A percentile compares a stretch with the other conserved stretches of the same genome.
phyloP scores from a whole-genome alignment of 2,329 filamentous ascomycete genomes.

The Apiospora marii region DNA sequence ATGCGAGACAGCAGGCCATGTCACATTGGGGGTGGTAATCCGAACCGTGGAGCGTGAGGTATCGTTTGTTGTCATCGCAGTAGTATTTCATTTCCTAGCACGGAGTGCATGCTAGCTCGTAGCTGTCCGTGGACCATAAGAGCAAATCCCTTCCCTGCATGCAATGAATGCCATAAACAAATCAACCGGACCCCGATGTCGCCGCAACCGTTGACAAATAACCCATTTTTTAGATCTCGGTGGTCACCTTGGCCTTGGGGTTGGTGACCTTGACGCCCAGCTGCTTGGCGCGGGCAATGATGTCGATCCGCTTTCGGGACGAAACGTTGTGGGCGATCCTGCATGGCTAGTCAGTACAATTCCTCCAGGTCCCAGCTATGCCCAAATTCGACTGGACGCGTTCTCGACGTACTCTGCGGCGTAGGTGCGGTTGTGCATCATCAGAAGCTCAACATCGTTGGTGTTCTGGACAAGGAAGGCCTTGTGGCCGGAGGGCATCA shows the following conservation, averaged over 20 bases:
- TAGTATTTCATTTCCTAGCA: conserved; percentile 25
- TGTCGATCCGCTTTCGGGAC: conserved; percentile 98
- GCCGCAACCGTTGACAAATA: conserved; percentile 14
- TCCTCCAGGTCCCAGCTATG: background rate
- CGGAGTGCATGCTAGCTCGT: conserved; percentile 21
- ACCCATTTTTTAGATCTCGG: conserved; percentile 72
- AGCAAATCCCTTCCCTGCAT: conserved; percentile 13
- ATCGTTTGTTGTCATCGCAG: conserved; percentile 22
- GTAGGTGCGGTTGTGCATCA: conserved; percentile 99
- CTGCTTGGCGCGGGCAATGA: conserved; percentile 96
- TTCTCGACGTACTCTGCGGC: conserved; percentile 86
- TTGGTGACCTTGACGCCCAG: conserved; percentile 99
- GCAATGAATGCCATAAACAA: conserved; percentile 22
- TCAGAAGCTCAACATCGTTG: conserved; percentile 93
- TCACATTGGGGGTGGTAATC: background rate
- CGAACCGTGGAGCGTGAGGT: conserved; percentile 12
- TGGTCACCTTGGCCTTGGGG: conserved; percentile 98
- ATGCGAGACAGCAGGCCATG: background rate
- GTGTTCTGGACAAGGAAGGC: conserved; percentile 98
- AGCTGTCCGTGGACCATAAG: conserved; percentile 21
- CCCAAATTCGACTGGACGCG: background rate
- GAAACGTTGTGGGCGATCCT: conserved; percentile 99
- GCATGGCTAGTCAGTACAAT: conserved; percentile 49
- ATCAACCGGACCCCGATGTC: conserved; percentile 23
- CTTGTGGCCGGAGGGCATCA: conserved; percentile 99